phyloP scores from a whole-genome alignment of 176 grass and related monocot species.

The Chrysopogon serrulatus region DNA sequence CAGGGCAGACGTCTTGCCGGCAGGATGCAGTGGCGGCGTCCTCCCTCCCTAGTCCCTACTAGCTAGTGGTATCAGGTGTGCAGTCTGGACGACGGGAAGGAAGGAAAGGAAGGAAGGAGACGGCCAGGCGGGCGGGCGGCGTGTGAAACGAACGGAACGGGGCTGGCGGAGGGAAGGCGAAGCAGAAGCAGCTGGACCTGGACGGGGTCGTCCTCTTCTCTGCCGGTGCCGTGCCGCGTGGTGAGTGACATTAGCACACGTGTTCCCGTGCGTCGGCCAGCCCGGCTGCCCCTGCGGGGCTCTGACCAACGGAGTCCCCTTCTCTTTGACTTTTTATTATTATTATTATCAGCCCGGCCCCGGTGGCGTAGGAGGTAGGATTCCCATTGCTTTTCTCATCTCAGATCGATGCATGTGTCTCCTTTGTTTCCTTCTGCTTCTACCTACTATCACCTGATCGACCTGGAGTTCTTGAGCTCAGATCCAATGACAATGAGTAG shows the following conservation, averaged over 20 bases:
- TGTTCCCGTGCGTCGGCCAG: slow-evolving; percentile 15
- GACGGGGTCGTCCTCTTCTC: not conserved
- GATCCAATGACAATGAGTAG: too few relatives aligned
- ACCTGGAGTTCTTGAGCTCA: not conserved
- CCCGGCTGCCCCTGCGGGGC: too few relatives aligned
- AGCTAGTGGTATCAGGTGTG: too few relatives aligned
- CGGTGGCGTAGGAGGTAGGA: not conserved
- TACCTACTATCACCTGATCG: too few relatives aligned
- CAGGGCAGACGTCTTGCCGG: not conserved
- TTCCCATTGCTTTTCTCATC: not conserved
- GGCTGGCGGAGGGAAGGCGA: not conserved
- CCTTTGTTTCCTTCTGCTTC: not conserved
- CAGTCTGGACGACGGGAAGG: not conserved
- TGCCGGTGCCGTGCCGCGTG: slow-evolving; percentile 23
- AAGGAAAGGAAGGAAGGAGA: not conserved
- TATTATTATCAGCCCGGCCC: too few relatives aligned
- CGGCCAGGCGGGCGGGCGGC: not conserved
- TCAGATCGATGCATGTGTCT: not conserved
- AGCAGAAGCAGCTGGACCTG: not conserved
- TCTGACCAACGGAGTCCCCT: not conserved
- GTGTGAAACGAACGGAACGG: not conserved
- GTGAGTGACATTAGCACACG: slow-evolving; percentile 9
- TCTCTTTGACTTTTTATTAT: not conserved
- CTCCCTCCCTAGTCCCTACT: not conserved
- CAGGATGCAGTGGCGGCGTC: not conserved